Conservation (phyloP, 2,329 filamentous ascomycete species). For the Nemania sp. region DNA sequence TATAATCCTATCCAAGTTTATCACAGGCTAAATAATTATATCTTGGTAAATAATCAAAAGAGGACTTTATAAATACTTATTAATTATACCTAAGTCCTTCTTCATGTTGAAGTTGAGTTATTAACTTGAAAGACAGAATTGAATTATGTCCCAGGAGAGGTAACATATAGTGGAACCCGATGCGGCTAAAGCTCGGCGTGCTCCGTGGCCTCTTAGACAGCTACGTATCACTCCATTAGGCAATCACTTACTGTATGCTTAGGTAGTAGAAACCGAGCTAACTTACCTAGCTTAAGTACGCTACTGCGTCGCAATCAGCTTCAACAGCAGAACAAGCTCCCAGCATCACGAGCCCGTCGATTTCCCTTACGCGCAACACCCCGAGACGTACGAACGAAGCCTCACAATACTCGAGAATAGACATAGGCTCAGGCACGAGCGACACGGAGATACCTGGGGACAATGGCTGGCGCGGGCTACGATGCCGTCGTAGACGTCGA, state of each 20-base stretch:
- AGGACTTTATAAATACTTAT: too few relatives aligned
- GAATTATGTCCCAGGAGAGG: too few relatives aligned
- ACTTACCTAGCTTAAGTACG: neutral
- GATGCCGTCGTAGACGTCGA: conserved; percentile 98
- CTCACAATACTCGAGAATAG: neutral
- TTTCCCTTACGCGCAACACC: neutral
- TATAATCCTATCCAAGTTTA: too few relatives aligned
- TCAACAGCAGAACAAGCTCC: conserved; percentile 29
- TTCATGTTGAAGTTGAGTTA: too few relatives aligned
- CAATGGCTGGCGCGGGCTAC: conserved; percentile 87
- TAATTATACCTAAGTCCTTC: too few relatives aligned
- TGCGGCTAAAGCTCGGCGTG: conserved; percentile 48
- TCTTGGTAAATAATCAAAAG: too few relatives aligned
- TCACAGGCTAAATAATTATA: too few relatives aligned
- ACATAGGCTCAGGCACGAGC: neutral
- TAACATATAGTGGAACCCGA: conserved; percentile 19
- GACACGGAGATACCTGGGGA: conserved; percentile 43
- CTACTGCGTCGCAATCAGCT: conserved; percentile 1
- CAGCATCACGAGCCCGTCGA: conserved; percentile 24
- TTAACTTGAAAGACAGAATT: too few relatives aligned
- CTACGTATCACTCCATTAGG: conserved; percentile 18
- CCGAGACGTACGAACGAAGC: neutral
- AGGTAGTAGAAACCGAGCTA: conserved; percentile 9
- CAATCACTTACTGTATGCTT: conserved; percentile 24
- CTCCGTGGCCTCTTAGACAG: conserved; percentile 48